phyloP scores from a whole-genome alignment of 345 rosid genomes.

The Rhodamnia argentea region DNA sequence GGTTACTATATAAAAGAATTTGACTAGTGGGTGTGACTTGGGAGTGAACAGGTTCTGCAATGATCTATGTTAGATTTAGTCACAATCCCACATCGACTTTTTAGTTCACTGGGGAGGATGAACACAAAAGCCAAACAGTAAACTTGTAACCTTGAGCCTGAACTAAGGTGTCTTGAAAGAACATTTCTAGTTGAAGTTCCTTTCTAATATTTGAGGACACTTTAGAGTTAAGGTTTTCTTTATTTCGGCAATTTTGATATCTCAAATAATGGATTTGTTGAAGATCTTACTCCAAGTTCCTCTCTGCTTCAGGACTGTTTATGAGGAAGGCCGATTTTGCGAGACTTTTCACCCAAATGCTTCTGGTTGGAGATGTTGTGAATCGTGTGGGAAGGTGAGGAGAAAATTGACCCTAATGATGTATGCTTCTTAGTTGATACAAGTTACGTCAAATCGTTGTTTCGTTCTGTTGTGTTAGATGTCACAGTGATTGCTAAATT shows the following conservation, averaged over 20 bases:
- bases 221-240: background rate
- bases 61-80: background rate
- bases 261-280: background rate
- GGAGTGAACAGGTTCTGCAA: background rate
- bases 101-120: background rate
- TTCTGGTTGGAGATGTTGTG: constrained; percentile 89
- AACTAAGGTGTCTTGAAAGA: background rate
- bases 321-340: constrained; percentile 78
- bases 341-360: constrained; percentile 56
- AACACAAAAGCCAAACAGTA: background rate
- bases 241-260: background rate
- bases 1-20: background rate
- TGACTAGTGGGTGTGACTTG: background rate
- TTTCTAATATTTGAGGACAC: too few relatives aligned
- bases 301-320: constrained; percentile 35
- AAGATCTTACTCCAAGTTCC: background rate
- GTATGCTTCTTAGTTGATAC: background rate
- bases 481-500: background rate
- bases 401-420: constrained; percentile 4
- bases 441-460: background rate
- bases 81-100: background rate
- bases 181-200: background rate
- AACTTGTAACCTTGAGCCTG: background rate
- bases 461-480: background rate
- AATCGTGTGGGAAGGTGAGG: constrained; percentile 83